Evolutionary conservation across 2,329 filamentous ascomycete species (phyloP).

Genomic region (Aspergillus novofumigatus): DNA sequence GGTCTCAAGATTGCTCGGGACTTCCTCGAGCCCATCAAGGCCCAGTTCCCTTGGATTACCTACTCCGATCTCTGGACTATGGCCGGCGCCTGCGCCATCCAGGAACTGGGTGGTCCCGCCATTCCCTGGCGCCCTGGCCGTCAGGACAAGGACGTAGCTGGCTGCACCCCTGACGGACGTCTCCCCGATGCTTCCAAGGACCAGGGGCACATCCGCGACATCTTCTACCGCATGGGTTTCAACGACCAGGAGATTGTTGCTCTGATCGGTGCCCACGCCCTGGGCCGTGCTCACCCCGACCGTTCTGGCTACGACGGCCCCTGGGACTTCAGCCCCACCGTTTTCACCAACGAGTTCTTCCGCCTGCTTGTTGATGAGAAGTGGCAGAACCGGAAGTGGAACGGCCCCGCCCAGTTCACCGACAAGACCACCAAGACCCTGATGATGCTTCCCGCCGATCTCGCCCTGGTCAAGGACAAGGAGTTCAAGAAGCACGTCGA

Average conservation of each 20-base stretch:
- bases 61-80: slow-evolving; percentile 98
- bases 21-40: slow-evolving; percentile 89
- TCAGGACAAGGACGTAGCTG: slow-evolving; percentile 69
- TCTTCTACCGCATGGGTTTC: slow-evolving; percentile 98
- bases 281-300: slow-evolving; percentile 85
- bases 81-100: slow-evolving; percentile 75
- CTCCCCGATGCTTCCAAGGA: slow-evolving; percentile 77
- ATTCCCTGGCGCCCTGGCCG: slow-evolving; percentile 89
- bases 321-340: slow-evolving; percentile 88
- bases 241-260: slow-evolving; percentile 96
- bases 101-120: slow-evolving; percentile 88
- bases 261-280: slow-evolving; percentile 76
- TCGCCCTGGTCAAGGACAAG: slow-evolving; percentile 84
- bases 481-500: slow-evolving; percentile 74
- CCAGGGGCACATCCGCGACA: slow-evolving; percentile 75
- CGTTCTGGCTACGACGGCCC: slow-evolving; percentile 84
- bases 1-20: slow-evolving; percentile 81
- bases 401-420: slow-evolving; percentile 85
- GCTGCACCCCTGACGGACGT: slow-evolving; percentile 91
- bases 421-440: slow-evolving; percentile 81
- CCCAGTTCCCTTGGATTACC: slow-evolving; percentile 88
- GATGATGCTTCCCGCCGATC: slow-evolving; percentile 97
- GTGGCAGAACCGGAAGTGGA: slow-evolving; percentile 89
- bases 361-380: slow-evolving; percentile 83
- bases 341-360: slow-evolving; percentile 94